Evolutionary conservation across 345 rosid species (phyloP), one percentile per base, ranked within the genome.

Genomic region (Camelina hispida): DNA sequence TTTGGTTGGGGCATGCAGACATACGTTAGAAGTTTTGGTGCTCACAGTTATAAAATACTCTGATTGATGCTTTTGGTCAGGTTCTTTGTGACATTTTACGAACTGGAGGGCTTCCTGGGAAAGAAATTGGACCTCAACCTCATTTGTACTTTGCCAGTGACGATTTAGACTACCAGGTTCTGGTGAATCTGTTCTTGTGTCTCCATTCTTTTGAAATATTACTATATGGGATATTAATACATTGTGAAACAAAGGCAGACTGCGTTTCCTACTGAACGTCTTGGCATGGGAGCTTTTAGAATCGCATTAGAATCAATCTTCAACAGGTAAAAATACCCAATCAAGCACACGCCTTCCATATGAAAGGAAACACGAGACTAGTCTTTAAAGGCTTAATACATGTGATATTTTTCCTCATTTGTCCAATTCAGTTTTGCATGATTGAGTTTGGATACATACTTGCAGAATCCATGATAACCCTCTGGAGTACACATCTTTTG

Each of bases 241-340:
- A 68, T 71, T 82, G 62, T 81, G 56, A 22, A 48, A 25, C 62
- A 64, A 82, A 84, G 70, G 69, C 78, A 93, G 96, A 91, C 93
- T 80, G 78, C 79, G 59, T 93, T 93, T 81, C 93, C 97, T 73
- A 69, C 89, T 72, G 93, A 86, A 72, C 98, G 93, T 78, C 89
- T 93, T 35, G 98, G 96, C 63, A 84, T 91, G 92, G 97, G 93
- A 73, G 93, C 93, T 81, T 93, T 89, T 87, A 85, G 96, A 83
- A 88, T 91, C 10, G 98, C 96, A 0, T 54, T 91, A 8, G 96
- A 93, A 84, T 85, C 93, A 38, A 73, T 93, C 82, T 93, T 83
- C 82, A 93, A 89, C 78, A 87, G 88, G 93, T 89, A 66, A 85
- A 75, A 66, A 85, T 76, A 44, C 20, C 37, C 15, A n/a, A 34